These are phyloP conservation scores for Neonectria ditissima DNA, from an alignment of 2,329 filamentous ascomycete genomes.

Conservation along the genomic window DNA sequence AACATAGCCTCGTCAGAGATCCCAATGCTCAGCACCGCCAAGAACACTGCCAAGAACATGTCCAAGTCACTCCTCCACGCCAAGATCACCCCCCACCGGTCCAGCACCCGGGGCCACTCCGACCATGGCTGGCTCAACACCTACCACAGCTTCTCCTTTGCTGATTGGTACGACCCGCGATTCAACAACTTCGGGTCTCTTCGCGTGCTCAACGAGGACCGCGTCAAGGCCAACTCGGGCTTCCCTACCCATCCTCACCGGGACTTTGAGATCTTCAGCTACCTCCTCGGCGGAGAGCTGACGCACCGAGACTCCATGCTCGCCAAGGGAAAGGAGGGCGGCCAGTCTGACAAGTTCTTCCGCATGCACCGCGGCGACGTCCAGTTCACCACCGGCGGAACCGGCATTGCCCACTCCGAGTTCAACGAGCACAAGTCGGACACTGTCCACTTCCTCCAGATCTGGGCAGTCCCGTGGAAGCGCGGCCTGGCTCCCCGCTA, in stretches of 20 bases:
- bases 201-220: constrained; percentile 90
- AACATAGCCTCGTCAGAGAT: constrained; percentile 17
- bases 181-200: constrained; percentile 80
- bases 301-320: constrained; percentile 91
- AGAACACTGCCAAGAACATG: constrained; percentile 62
- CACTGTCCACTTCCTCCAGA: constrained; percentile 87
- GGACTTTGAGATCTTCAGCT: constrained; percentile 91
- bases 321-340: constrained; percentile 73
- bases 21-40: constrained; percentile 53
- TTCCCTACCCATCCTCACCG: constrained; percentile 89
- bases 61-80: constrained; percentile 73
- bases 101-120: constrained; percentile 77
- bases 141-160: constrained; percentile 89
- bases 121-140: constrained; percentile 91
- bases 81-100: constrained; percentile 81
- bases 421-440: constrained; percentile 79
- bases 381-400: constrained; percentile 91
- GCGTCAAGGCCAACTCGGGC: constrained; percentile 77
- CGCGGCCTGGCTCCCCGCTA: constrained; percentile 79
- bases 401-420: constrained; percentile 83
- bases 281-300: constrained; percentile 86
- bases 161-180: constrained; percentile 74
- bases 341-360: constrained; percentile 72
- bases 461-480: constrained; percentile 87
- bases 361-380: constrained; percentile 83